A percentile compares a stretch with the other conserved stretches of the same genome.
Evolutionary conservation across 352 stramenopile species (phyloP).

Genomic region (Globisporangium parvum): DNA sequence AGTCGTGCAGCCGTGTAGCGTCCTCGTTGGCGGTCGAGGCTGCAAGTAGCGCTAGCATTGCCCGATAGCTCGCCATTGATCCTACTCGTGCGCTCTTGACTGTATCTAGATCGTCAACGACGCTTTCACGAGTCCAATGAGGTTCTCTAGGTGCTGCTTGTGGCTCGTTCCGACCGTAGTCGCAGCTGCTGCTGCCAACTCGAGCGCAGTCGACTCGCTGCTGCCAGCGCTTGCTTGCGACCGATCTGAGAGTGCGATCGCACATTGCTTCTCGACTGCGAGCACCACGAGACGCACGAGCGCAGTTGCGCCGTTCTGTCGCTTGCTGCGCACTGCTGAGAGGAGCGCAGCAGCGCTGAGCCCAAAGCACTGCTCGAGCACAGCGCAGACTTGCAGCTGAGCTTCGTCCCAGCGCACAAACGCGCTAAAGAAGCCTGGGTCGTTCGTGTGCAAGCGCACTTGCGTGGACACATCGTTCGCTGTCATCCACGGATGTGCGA

Average conservation of each 20-base stretch:
- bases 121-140: slow-evolving; percentile 46
- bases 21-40: slow-evolving; percentile 55
- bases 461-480: neutral
- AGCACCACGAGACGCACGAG: slow-evolving; percentile 18
- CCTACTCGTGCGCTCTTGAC: neutral
- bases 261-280: slow-evolving; percentile 7
- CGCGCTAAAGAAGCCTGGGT: slow-evolving; percentile 5
- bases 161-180: slow-evolving; percentile 8
- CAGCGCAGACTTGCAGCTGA: slow-evolving; percentile 7
- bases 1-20: slow-evolving; percentile 52
- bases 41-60: slow-evolving; percentile 19
- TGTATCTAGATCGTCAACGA: slow-evolving; percentile 13
- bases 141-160: slow-evolving; percentile 45
- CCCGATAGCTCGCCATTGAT: neutral
- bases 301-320: slow-evolving; percentile 15
- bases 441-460: neutral
- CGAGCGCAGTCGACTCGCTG: neutral
- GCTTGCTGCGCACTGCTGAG: slow-evolving; percentile 3
- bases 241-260: neutral
- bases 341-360: slow-evolving; percentile 2
- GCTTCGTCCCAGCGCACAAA: slow-evolving; percentile 22
- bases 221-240: slow-evolving; percentile 6
- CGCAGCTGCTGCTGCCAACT: neutral
- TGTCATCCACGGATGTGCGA: slow-evolving; percentile 31
- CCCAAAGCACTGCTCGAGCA: slow-evolving; percentile 18